These are phyloP conservation scores for Candida krabiensis DNA, from an alignment of 805 yeast species.

Conservation along the genomic window DNA sequence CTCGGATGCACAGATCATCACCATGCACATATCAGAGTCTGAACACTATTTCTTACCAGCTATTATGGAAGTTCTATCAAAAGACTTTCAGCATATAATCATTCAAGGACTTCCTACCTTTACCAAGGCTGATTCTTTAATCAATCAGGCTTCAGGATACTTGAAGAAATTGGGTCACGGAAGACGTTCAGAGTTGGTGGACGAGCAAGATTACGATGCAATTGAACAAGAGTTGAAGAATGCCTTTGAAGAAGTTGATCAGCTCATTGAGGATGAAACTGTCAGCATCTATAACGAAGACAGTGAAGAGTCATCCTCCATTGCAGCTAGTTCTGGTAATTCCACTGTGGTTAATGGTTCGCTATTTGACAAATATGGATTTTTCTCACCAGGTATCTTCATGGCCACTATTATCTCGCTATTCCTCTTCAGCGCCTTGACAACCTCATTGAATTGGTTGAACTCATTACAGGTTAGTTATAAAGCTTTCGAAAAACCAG, in stretches of 20 bases:
- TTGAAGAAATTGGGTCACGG: slow-evolving; percentile 12
- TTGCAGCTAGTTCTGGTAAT: slow-evolving; percentile 3
- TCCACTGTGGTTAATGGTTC: slow-evolving; percentile 30
- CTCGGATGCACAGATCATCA: slow-evolving; percentile 7
- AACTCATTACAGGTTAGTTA: slow-evolving; percentile 72
- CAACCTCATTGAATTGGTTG: slow-evolving; percentile 71
- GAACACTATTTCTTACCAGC: slow-evolving; percentile 15
- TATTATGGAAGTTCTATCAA: slow-evolving; percentile 10
- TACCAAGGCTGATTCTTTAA: slow-evolving; percentile 14
- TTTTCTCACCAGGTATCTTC: slow-evolving; percentile 79
- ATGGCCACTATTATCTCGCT: slow-evolving; percentile 69
- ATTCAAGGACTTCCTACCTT: slow-evolving; percentile 36
- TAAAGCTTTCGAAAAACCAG: slow-evolving; percentile 75
- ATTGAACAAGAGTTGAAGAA: slow-evolving; percentile 30
- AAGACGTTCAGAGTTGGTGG: slow-evolving; percentile 19
- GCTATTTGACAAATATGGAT: slow-evolving; percentile 64
- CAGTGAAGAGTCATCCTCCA: slow-evolving; percentile 3
- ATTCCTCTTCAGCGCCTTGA: slow-evolving; percentile 55
- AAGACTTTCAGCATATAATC: slow-evolving; percentile 23
- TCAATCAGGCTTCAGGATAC: slow-evolving; percentile 17
- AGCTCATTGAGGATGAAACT: slow-evolving; percentile 27
- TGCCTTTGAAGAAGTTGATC: slow-evolving; percentile 31
- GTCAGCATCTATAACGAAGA: slow-evolving; percentile 24
- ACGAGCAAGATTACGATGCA: slow-evolving; percentile 26
- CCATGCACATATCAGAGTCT: slow-evolving; percentile 6